Percentiles rank a stretch among this genome's conserved stretches.
Evolutionary conservation across 139 green algal species (phyloP).

Genomic region (Auxenochlorella protothecoides): DNA sequence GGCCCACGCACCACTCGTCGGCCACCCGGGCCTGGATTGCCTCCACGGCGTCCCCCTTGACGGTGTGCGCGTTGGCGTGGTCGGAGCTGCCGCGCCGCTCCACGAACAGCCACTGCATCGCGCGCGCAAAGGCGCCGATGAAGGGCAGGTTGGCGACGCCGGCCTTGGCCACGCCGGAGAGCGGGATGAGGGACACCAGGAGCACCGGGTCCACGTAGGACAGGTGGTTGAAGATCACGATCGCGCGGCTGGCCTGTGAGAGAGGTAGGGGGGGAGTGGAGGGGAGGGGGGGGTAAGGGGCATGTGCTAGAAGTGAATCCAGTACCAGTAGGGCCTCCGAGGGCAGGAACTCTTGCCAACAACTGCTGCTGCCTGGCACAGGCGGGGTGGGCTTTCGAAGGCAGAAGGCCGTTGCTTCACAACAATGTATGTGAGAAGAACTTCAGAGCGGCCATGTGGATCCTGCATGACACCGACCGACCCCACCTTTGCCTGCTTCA

Average conservation of each 20-base stretch:
- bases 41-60: constrained; percentile 3
- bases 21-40: constrained; percentile 15
- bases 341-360: too few species aligned
- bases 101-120: constrained; percentile 40
- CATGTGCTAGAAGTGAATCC: too few species aligned
- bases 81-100: constrained; percentile 23
- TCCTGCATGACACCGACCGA: too few species aligned
- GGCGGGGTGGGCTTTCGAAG: too few species aligned
- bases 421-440: too few species aligned
- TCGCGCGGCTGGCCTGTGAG: constrained; percentile 6
- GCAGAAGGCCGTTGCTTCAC: too few species aligned
- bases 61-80: constrained; percentile 13
- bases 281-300: too few species aligned
- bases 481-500: too few species aligned
- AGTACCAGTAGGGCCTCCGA: too few species aligned
- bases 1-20: constrained; percentile 15
- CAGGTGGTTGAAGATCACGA: constrained; percentile 35
- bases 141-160: constrained; percentile 32
- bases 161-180: constrained; percentile 27
- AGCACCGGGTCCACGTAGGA: constrained; percentile 28
- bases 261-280: too few species aligned
- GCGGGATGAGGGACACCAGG: constrained; percentile 22
- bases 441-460: too few species aligned
- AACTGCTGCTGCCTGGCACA: too few species aligned
- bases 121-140: constrained; percentile 21